Percentiles rank a stretch among this genome's conserved stretches.
Conservation (phyloP, 495 filamentous ascomycete species). For the Neurospora cerealis region DNA sequence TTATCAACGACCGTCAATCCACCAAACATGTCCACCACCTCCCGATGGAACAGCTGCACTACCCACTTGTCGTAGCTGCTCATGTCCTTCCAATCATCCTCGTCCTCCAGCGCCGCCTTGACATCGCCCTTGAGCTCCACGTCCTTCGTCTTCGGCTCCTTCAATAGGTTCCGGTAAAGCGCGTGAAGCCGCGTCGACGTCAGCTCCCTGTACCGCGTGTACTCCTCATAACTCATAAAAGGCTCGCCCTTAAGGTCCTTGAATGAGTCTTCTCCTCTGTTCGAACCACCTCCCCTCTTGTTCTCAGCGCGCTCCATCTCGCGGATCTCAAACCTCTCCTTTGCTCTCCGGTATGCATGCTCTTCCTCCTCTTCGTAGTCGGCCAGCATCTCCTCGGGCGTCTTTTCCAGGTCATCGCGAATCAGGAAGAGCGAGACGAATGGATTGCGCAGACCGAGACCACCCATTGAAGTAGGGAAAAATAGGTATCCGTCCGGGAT, state of each 20-base stretch:
- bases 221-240: constrained; percentile 44
- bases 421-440: constrained; percentile 28
- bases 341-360: constrained; percentile 35
- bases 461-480: constrained; percentile 40
- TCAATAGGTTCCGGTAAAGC: constrained; percentile 8
- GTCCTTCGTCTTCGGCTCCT: neutral
- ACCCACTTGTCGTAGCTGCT: constrained; percentile 39
- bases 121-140: constrained; percentile 4
- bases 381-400: constrained; percentile 10
- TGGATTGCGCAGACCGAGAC: constrained; percentile 46
- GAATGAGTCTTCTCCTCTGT: constrained; percentile 2
- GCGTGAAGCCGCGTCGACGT: constrained; percentile 13
- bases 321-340: constrained; percentile 15
- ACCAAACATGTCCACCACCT: constrained; percentile 39
- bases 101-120: constrained; percentile 8
- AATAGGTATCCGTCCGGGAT: constrained; percentile 60
- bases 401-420: constrained; percentile 1
- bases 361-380: constrained; percentile 12
- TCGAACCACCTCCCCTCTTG: neutral
- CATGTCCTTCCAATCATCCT: constrained; percentile 9
- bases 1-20: constrained; percentile 42
- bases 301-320: neutral
- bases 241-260: constrained; percentile 9
- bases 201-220: constrained; percentile 31
- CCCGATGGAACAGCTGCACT: constrained; percentile 37